Evolutionary conservation across 495 filamentous ascomycete genomes (phyloP).

Genomic region (Schizothecium vesticola): DNA sequence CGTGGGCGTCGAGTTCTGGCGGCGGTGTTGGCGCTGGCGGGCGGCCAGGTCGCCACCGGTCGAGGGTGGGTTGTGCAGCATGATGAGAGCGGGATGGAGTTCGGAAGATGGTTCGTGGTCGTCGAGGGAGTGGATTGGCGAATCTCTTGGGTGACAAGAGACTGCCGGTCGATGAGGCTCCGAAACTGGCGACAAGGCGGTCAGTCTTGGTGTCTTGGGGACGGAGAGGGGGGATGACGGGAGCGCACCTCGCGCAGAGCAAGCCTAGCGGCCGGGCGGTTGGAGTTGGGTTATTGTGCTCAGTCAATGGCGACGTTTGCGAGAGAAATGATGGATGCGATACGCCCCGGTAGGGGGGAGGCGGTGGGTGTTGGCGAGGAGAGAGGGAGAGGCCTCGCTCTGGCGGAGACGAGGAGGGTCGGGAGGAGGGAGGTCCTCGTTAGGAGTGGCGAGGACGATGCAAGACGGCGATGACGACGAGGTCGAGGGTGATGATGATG

Average conservation of each 20-base stretch:
- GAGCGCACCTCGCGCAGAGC: conserved; percentile 64
- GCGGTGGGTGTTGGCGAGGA: not conserved
- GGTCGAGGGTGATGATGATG: not conserved
- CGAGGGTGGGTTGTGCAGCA: conserved; percentile 65
- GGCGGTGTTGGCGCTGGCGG: conserved; percentile 71
- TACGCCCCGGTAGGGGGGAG: not conserved
- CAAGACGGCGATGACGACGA: not conserved
- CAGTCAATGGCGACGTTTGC: conserved; percentile 28
- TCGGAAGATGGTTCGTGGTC: conserved; percentile 44
- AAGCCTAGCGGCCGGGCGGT: conserved; percentile 64
- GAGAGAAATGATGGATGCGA: not conserved
- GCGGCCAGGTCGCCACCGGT: conserved; percentile 55
- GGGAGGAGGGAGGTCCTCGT: not conserved
- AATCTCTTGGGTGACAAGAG: conserved; percentile 21
- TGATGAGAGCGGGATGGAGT: conserved; percentile 58
- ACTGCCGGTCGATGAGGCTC: conserved; percentile 43
- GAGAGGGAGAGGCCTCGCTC: not conserved
- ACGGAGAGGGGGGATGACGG: not conserved
- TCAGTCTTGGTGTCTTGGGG: conserved; percentile 17
- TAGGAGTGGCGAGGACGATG: not conserved
- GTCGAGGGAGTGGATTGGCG: conserved; percentile 37
- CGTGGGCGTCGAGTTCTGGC: conserved; percentile 82
- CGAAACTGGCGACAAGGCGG: conserved; percentile 42
- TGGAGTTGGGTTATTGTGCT: conserved; percentile 32
- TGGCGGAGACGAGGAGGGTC: not conserved